Percentiles rank a stretch among this genome's conserved stretches.
These are phyloP conservation scores for Auricularia cornea DNA, from an alignment of 768 basidiomycete genomes.

Conservation along the genomic window DNA sequence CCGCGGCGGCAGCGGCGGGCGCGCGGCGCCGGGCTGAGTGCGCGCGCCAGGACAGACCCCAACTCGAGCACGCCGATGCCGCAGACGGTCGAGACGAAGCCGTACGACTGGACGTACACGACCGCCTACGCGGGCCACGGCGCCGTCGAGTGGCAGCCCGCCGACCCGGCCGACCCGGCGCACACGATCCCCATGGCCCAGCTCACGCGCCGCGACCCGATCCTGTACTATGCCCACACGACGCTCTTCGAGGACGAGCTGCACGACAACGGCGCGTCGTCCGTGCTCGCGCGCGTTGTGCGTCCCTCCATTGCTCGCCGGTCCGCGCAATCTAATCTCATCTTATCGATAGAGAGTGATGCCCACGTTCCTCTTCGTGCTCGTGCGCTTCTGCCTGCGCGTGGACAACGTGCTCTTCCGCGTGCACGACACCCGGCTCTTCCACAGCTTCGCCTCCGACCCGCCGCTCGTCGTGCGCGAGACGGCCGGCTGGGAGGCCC, in stretches of 20 bases:
- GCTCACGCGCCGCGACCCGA: conserved; percentile 85
- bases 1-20: neutral
- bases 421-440: conserved; percentile 79
- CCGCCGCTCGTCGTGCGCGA: conserved; percentile 69
- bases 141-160: conserved; percentile 23
- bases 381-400: conserved; percentile 83
- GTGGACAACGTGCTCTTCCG: conserved; percentile 95
- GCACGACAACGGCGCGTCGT: conserved; percentile 91
- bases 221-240: conserved; percentile 95
- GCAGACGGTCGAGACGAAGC: conserved; percentile 65
- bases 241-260: conserved; percentile 94
- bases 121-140: conserved; percentile 70
- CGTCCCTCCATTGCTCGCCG: conserved; percentile 24
- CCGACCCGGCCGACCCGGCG: conserved; percentile 44
- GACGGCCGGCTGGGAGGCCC: conserved; percentile 82
- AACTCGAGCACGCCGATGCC: conserved; percentile 59
- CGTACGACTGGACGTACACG: conserved; percentile 98
- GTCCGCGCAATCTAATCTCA: neutral
- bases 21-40: neutral
- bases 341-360: conserved; percentile 69
- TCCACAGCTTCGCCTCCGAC: conserved; percentile 64
- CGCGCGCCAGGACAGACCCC: conserved; percentile 51
- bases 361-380: conserved; percentile 89
- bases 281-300: conserved; percentile 79
- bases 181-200: conserved; percentile 78